phyloP scores from a whole-genome alignment of 768 basidiomycete species.

The Mycena polygramma region DNA sequence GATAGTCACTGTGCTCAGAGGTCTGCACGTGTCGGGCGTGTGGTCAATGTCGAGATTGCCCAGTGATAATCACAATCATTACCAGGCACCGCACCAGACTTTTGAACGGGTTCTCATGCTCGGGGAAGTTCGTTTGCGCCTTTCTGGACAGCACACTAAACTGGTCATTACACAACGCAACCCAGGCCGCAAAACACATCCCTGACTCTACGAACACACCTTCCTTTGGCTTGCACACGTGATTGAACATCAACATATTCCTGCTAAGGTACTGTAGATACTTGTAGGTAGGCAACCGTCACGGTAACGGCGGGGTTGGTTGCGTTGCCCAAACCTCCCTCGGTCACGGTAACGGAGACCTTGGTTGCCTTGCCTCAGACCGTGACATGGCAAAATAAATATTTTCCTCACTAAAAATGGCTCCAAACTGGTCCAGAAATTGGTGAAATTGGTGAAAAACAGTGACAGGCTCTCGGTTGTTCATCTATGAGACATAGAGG shows the following conservation, averaged over 20 bases:
- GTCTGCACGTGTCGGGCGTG: background rate
- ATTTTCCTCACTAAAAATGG: too few species aligned
- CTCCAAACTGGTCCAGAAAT: too few species aligned
- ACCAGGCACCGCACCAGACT: background rate
- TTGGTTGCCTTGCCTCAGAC: too few species aligned
- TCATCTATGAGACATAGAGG: too few species aligned
- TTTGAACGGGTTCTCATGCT: background rate
- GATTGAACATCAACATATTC: background rate
- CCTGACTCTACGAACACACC: constrained; percentile 5
- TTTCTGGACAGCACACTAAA: constrained; percentile 4
- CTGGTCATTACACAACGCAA: background rate
- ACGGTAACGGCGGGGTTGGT: too few species aligned
- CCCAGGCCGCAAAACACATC: background rate
- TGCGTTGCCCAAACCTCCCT: too few species aligned
- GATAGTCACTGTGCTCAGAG: background rate
- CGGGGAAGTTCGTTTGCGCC: background rate
- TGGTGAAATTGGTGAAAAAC: too few species aligned
- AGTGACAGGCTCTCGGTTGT: too few species aligned
- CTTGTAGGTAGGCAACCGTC: too few species aligned
- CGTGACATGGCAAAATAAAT: too few species aligned
- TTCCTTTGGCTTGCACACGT: background rate
- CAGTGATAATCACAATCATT: background rate
- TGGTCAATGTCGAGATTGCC: background rate
- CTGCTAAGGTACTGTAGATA: constrained; percentile 11
- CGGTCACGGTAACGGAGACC: too few species aligned